Evolutionary conservation across 2,329 filamentous ascomycete genomes (phyloP), one percentile per base, ranked within the genome.

Genomic region (Sarocladium kiliense): DNA sequence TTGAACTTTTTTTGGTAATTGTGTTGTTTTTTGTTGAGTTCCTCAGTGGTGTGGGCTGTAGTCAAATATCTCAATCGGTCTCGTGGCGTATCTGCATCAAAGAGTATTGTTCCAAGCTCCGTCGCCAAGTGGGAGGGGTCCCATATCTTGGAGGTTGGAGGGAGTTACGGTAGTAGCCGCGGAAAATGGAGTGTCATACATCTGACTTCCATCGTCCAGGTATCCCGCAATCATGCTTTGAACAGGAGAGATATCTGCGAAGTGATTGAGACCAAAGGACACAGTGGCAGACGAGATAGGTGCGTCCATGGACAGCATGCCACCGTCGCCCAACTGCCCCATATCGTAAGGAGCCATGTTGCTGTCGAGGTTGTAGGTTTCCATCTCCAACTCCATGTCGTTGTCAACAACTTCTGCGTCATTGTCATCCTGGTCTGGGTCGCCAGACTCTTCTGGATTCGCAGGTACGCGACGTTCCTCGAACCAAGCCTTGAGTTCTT

Each of bases 401-500:
- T 16, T 34, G 5, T 53, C 32, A 11, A 19, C 30, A 26, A n/a
- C 3, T 9, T 26, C 32, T 26, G 6, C 5, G 11, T 27, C 50
- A 36, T 9, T 12, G 3, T 53, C 50, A 7, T 41, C 50, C 11
- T 53, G 23, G n/a, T 26, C 32, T 7, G 21, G 19, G 16, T 41
- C 34, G 18, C n/a, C 21, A 12, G 4, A 11, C 21, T 26, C 49
- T 16, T 70, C 68, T n/a, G 74, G 71, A 21, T 70, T 72, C 37
- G 70, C 68, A 57, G 67, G 64, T 57, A 77, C 78, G 36, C 68
- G 69, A 44, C 81, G 72, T 64, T 82, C 77, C 18, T 74, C 70
- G 72, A 86, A 81, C 83, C 82, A 87, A 54, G 74, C 71, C 70
- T 82, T 82, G 58, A 85, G 70, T 56, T 81, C 76, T 18, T 65